Evolutionary conservation across 306 rosid genomes (phyloP).

Genomic region (Corylus heterophylla): DNA sequence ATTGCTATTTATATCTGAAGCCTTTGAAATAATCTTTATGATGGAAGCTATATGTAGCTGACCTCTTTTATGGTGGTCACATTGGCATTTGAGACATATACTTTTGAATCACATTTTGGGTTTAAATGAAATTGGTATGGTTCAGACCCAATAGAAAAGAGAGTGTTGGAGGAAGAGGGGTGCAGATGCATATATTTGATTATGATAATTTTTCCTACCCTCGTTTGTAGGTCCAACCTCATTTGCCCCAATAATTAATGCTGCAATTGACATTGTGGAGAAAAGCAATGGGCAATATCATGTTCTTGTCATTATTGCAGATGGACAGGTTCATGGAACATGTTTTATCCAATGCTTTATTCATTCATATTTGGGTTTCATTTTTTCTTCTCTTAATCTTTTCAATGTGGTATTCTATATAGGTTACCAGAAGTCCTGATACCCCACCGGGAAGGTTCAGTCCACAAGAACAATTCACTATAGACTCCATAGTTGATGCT

Average conservation of each 20-base stretch:
- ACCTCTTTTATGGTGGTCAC: not conserved
- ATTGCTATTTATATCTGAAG: not conserved
- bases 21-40: not conserved
- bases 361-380: slow-evolving; percentile 3
- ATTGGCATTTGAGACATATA: not conserved
- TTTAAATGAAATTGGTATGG: not conserved
- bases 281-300: slow-evolving; percentile 83
- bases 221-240: slow-evolving; percentile 83
- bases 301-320: slow-evolving; percentile 95
- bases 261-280: slow-evolving; percentile 85
- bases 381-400: slow-evolving; percentile 15
- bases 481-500: slow-evolving; percentile 72
- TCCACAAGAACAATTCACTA: slow-evolving; percentile 81
- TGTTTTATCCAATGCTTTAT: slow-evolving; percentile 5
- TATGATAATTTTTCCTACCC: slow-evolving; percentile 14
- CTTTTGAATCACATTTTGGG: not conserved
- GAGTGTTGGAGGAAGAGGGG: not conserved
- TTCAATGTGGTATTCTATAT: slow-evolving; percentile 13
- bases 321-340: slow-evolving; percentile 79
- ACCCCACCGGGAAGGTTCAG: slow-evolving; percentile 61
- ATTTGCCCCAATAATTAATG: slow-evolving; percentile 81
- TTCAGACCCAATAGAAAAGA: not conserved
- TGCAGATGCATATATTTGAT: not conserved
- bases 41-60: not conserved
- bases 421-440: slow-evolving; percentile 82